These are phyloP conservation scores for Cyberlindnera euphorbiae DNA, from an alignment of 805 yeast species.

Conservation along the genomic window DNA sequence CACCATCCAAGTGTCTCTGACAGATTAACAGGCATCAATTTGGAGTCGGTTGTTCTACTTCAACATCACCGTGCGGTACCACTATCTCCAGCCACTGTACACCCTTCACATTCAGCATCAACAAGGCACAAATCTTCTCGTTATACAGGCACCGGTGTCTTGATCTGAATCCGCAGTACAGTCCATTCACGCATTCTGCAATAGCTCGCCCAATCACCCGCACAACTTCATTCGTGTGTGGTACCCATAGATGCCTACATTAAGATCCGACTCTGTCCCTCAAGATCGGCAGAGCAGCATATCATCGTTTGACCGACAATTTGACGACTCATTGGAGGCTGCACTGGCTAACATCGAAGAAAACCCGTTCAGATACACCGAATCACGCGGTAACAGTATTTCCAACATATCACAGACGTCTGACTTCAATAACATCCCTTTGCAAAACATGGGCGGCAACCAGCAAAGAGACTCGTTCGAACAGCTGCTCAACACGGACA, in stretches of 20 bases:
- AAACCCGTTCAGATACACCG: conserved; percentile 27
- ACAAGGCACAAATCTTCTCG: no score
- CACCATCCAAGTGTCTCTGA: no score
- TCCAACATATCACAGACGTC: conserved; percentile 26
- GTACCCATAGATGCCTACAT: conserved; percentile 18
- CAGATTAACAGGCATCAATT: no score
- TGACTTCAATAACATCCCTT: conserved; percentile 30
- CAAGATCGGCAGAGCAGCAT: conserved; percentile 26
- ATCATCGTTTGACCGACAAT: conserved; percentile 53
- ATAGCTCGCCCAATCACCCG: no score
- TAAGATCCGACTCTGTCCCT: conserved; percentile 14
- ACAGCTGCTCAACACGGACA: conserved; percentile 18
- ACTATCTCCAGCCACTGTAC: no score
- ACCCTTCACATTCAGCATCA: no score
- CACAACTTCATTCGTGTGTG: no score
- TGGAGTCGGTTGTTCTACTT: no score
- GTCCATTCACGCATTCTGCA: no score
- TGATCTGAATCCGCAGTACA: no score
- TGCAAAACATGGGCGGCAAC: conserved; percentile 25
- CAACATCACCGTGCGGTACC: no score
- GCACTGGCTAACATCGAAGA: conserved; percentile 53
- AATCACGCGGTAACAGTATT: conserved; percentile 24
- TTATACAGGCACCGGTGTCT: no score
- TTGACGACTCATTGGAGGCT: conserved; percentile 61
- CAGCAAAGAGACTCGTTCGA: conserved; percentile 25